phyloP scores from a whole-genome alignment of 2,329 filamentous ascomycete species.

The Fusarium sp. region DNA sequence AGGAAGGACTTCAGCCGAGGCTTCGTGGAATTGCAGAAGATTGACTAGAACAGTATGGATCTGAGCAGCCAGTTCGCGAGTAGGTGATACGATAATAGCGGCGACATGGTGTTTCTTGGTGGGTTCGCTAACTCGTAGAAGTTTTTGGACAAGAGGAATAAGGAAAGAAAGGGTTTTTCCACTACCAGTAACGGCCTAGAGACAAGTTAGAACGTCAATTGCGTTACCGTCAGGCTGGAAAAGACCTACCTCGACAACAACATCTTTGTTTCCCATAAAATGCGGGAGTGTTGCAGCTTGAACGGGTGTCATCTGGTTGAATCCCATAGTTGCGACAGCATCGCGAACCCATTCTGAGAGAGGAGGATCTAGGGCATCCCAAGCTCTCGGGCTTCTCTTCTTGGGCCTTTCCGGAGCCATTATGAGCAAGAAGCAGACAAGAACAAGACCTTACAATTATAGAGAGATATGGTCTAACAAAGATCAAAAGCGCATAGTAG shows the following conservation, averaged over 20 bases:
- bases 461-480: conserved; percentile 10
- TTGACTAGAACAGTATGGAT: conserved; percentile 85
- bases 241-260: conserved; percentile 79
- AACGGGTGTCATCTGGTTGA: conserved; percentile 90
- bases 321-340: conserved; percentile 86
- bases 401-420: conserved; percentile 53
- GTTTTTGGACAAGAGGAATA: conserved; percentile 84
- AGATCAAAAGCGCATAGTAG: conserved; percentile 33
- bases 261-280: conserved; percentile 90
- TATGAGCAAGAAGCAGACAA: background rate
- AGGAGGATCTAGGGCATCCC: conserved; percentile 55
- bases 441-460: background rate
- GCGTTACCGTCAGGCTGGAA: fast-evolving
- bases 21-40: conserved; percentile 83
- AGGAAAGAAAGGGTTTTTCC: conserved; percentile 91
- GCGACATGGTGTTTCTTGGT: conserved; percentile 91
- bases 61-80: conserved; percentile 88
- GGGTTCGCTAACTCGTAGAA: conserved; percentile 83
- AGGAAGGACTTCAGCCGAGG: conserved; percentile 76
- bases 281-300: conserved; percentile 91
- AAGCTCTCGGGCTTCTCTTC: conserved; percentile 64
- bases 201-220: background rate
- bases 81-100: conserved; percentile 92
- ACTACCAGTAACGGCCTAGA: conserved; percentile 85
- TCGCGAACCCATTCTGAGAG: conserved; percentile 82